phyloP scores from a whole-genome alignment of 352 stramenopile species.

The Globisporangium takayamanum region DNA sequence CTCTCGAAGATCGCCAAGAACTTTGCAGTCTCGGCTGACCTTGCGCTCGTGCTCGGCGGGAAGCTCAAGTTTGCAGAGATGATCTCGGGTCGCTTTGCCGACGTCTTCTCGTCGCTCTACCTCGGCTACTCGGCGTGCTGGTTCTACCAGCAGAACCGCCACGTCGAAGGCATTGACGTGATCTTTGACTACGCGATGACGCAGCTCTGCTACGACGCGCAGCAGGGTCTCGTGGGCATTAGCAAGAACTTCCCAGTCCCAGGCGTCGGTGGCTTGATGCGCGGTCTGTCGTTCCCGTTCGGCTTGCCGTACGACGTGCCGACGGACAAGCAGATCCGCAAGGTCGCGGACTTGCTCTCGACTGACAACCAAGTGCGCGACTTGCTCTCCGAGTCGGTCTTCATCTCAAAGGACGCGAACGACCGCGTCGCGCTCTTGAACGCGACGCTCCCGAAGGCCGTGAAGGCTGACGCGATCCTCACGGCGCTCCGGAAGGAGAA shows the following conservation, averaged over 20 bases:
- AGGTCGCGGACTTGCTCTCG: constrained; percentile 67
- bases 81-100: constrained; percentile 94
- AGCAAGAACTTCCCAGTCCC: constrained; percentile 96
- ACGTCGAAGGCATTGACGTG: constrained; percentile 92
- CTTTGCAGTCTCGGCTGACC: constrained; percentile 94
- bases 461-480: constrained; percentile 92
- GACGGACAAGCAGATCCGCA: constrained; percentile 79
- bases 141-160: constrained; percentile 93
- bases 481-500: constrained; percentile 92
- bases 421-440: constrained; percentile 75
- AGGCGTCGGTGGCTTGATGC: constrained; percentile 91
- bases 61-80: constrained; percentile 99
- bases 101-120: constrained; percentile 97
- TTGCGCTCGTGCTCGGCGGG: constrained; percentile 95
- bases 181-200: constrained; percentile 97
- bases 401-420: constrained; percentile 58
- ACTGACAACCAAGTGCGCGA: constrained; percentile 65
- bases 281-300: constrained; percentile 93
- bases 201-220: constrained; percentile 92
- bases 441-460: constrained; percentile 68
- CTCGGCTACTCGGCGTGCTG: constrained; percentile 96
- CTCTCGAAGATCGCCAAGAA: constrained; percentile 95
- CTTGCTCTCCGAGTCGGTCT: constrained; percentile 67
- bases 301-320: constrained; percentile 89
- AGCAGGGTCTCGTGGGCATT: constrained; percentile 93